Evolutionary conservation across 2,329 filamentous ascomycete species (phyloP), one percentile per base, ranked within the genome.

Genomic region (Colletotrichum tropicicola): DNA sequence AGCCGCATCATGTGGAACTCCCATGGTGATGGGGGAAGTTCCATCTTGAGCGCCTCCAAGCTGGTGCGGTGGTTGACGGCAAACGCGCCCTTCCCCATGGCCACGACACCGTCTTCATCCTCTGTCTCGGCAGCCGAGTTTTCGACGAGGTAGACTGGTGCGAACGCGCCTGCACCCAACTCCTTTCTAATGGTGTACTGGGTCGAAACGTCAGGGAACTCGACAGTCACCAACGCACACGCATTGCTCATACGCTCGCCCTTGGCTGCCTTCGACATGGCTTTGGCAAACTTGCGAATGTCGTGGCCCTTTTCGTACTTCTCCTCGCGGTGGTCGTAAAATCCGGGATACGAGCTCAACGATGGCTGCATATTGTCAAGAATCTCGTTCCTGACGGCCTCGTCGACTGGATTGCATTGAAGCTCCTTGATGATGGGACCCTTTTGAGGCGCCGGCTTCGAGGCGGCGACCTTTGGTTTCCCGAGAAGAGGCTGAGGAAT

Each of bases 1-100:
- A 93, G 87, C 2, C 93, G 91, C 82, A 98, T 93, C 78, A 99
- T 97, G 79, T 97, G 92, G 74, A 98, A 99, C 74, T 99, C 96
- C 96, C 96, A 99, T 0, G 92, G 85, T 5, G 90, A 91, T 0
- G 95, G 92, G 1, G 94, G 93, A 30, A 91, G 87, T 79, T 99
- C 96, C 89, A 97, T 94, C 79, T 99, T 99, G 70, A 99, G 84
- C 2, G 96, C 96, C 77, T 98, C 94, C 5, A 96, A 84, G 1
- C 82, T 68, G 44, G 82, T 81, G 43, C 92, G 88, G 47, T 82
- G 80, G 32, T 80, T 81, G 9, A 83, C 73, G n/a, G 86, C 82
- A 72, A 90, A 88, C 12, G 83, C 78, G 28, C 89, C 85, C 71
- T 87, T 89, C 59, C 89, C 88, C 85, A 91, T 88, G 78, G 81